Percentiles rank a stretch among this genome's conserved stretches.
Conservation (phyloP, 1,139 yeast species). For the Geotrichum klebahnii region DNA sequence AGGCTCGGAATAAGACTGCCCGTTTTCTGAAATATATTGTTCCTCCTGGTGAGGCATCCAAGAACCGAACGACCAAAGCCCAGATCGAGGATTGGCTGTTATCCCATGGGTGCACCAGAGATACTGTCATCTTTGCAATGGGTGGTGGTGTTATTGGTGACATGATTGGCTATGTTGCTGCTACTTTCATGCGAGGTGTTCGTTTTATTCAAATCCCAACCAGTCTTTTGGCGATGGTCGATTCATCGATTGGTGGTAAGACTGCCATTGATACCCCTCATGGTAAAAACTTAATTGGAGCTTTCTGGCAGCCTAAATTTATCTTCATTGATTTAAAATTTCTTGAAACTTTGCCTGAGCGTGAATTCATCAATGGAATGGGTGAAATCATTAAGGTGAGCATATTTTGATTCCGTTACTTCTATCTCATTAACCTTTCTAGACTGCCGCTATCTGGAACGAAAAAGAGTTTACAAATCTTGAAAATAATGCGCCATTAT, state of each 20-base stretch:
- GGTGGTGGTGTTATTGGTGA: slow-evolving; percentile 99
- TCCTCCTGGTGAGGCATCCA: slow-evolving; percentile 91
- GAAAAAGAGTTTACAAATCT: slow-evolving; percentile 79
- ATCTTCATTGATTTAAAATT: slow-evolving; percentile 86
- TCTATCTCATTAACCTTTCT: slow-evolving; percentile 17
- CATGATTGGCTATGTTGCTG: slow-evolving; percentile 98
- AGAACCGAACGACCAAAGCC: slow-evolving; percentile 84
- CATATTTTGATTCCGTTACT: neutral
- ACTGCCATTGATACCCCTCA: slow-evolving; percentile 98
- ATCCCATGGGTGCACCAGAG: slow-evolving; percentile 88
- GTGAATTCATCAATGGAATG: slow-evolving; percentile 97
- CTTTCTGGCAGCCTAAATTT: slow-evolving; percentile 93
- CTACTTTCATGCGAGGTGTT: slow-evolving; percentile 98
- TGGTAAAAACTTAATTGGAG: slow-evolving; percentile 94
- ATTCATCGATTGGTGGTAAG: slow-evolving; percentile 96
- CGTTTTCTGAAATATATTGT: slow-evolving; percentile 71
- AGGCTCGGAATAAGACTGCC: slow-evolving; percentile 42
- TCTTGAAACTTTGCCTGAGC: slow-evolving; percentile 79
- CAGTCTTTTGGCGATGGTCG: slow-evolving; percentile 92
- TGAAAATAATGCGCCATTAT: slow-evolving; percentile 51
- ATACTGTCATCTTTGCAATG: slow-evolving; percentile 87
- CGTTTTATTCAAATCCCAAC: slow-evolving; percentile 93
- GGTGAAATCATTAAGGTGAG: slow-evolving; percentile 82
- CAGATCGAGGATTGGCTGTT: slow-evolving; percentile 88
- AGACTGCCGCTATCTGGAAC: slow-evolving; percentile 96